Evolutionary conservation across 2,329 filamentous ascomycete genomes (phyloP).

Genomic region (Scedosporium aurantiacum): DNA sequence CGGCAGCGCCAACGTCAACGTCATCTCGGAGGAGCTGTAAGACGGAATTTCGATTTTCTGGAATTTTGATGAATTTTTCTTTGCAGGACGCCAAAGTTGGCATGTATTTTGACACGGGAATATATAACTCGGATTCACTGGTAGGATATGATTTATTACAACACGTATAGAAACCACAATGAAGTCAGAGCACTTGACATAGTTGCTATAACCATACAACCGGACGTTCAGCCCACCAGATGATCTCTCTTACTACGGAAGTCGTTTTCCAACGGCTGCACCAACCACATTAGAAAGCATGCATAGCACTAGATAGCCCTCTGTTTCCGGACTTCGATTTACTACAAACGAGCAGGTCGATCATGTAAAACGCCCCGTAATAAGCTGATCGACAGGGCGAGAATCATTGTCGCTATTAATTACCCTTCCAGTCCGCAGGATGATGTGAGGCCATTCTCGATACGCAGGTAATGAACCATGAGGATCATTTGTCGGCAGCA

Average conservation of each 20-base stretch:
- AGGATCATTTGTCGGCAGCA: neutral
- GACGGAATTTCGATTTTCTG: neutral
- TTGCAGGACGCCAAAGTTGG: too few relatives aligned
- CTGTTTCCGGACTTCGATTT: neutral
- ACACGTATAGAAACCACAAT: too few relatives aligned
- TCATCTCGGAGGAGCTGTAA: slow-evolving; percentile 3
- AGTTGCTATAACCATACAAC: too few relatives aligned
- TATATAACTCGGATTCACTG: neutral
- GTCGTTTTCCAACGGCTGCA: too few relatives aligned
- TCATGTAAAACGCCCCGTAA: neutral
- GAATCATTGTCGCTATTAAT: neutral
- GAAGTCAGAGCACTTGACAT: too few relatives aligned
- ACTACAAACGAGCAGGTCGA: neutral
- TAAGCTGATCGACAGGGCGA: neutral
- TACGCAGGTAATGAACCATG: neutral
- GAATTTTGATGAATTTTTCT: neutral
- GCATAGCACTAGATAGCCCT: neutral
- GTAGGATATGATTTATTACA: too few relatives aligned
- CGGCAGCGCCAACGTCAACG: neutral
- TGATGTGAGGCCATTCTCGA: neutral
- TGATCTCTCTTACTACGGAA: too few relatives aligned
- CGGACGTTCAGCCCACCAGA: too few relatives aligned
- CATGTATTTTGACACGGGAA: neutral
- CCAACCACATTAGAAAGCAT: too few relatives aligned
- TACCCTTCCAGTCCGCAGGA: neutral